phyloP scores from a whole-genome alignment of 495 filamentous ascomycete species.

The Talaromyces thailandensis region DNA sequence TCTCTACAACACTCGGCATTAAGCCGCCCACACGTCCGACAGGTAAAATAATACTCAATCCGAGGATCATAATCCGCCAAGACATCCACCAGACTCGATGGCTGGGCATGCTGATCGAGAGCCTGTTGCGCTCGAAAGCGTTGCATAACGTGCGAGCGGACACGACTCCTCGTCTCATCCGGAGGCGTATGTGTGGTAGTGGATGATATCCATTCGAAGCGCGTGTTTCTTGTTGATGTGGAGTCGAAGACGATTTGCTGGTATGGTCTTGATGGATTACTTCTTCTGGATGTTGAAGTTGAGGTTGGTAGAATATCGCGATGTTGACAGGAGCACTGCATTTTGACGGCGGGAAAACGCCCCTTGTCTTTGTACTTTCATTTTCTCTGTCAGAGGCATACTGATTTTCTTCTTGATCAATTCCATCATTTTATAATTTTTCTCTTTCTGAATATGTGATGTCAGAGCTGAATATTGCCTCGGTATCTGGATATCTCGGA shows the following conservation, averaged over 20 bases:
- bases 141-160: slow-evolving; percentile 1
- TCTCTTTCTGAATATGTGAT: neutral
- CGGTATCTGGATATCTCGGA: neutral
- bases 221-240: neutral
- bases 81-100: neutral
- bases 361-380: neutral
- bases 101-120: neutral
- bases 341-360: neutral
- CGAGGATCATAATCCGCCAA: neutral
- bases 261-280: neutral
- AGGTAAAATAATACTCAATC: neutral
- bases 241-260: neutral
- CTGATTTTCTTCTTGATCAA: neutral
- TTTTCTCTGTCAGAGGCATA: neutral
- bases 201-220: neutral
- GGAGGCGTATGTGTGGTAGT: neutral
- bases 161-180: neutral
- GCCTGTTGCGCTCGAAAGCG: neutral
- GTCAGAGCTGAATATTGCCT: neutral
- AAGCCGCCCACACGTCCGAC: neutral
- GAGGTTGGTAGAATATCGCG: neutral
- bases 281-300: neutral
- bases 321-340: neutral
- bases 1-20: neutral
- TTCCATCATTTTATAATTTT: slow-evolving; percentile 5